Conservation (phyloP, 1,284 basidiomycete species). For the Pterula multifida region DNA sequence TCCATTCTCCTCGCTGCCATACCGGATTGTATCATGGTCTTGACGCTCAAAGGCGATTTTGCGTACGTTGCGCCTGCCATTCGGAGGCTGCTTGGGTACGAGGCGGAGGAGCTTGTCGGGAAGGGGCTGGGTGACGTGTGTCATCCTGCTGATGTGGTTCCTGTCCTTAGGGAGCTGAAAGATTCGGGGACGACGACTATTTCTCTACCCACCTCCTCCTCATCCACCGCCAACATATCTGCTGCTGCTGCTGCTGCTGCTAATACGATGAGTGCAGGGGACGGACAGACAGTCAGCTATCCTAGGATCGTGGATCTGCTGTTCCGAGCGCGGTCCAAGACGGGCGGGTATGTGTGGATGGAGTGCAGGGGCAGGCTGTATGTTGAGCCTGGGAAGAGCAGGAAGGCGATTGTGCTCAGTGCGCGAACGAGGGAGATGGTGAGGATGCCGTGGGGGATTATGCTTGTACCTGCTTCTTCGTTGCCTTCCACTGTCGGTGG, state of each 20-base stretch:
- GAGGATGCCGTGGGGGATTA: not conserved
- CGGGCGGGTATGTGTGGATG: conserved; percentile 69
- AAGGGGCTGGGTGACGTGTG: conserved; percentile 69
- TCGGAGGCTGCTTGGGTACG: conserved; percentile 64
- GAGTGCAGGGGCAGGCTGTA: conserved; percentile 79
- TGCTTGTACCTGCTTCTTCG: too few species aligned
- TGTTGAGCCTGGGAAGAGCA: conserved; percentile 80
- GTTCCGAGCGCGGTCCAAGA: conserved; percentile 62
- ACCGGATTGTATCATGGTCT: conserved; percentile 82
- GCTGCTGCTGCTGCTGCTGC: not conserved
- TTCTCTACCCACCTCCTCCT: conserved; percentile 4
- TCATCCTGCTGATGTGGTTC: conserved; percentile 83
- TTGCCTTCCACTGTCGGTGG: too few species aligned
- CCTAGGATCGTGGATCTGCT: conserved; percentile 57
- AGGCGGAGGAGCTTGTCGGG: conserved; percentile 73
- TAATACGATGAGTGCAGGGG: not conserved
- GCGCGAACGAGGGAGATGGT: conserved; percentile 59
- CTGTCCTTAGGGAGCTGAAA: conserved; percentile 87
- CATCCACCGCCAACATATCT: not conserved
- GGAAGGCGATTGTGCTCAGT: conserved; percentile 79
- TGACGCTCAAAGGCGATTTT: conserved; percentile 90
- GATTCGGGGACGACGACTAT: conserved; percentile 43
- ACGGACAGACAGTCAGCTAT: conserved; percentile 7
- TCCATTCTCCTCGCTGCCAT: conserved; percentile 42
- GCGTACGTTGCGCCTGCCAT: conserved; percentile 86